Base-by-base conservation (phyloP, 2,329 filamentous ascomycete species). In the Microthyrium microscopicum region DNA sequence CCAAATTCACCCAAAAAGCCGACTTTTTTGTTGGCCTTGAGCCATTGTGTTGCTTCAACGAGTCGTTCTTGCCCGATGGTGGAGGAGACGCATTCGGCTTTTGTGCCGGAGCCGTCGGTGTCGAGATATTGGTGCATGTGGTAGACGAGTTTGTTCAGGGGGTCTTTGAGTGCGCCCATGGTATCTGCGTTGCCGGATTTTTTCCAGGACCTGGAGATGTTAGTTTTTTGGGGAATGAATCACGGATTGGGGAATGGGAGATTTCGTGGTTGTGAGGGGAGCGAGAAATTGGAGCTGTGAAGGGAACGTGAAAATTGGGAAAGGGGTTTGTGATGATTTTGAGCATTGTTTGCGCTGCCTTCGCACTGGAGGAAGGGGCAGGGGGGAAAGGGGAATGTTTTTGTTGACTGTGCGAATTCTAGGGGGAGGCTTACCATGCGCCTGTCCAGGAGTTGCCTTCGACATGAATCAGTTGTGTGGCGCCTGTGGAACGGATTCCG, bases 121-220 rank as follows among this genome's bases (percentile, higher is more conserved):
- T 73, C 68, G 24, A 72, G 66, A 44, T 72, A 73, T 51, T 72
- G 68, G 46, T 73, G 68, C 68, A 72, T 71, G 44, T 72, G 64
- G 50, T 67, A 36, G 46, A 72, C 50, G 36, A 71, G 57, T 44
- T 66, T 68, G 50, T 69, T 52, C 29, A 54, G 38, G 0, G 66
- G 56, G 40, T 73, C 68, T 6, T 59, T 64, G 26, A 72, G 55
- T 15, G 41, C 50, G 35, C 59, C 55, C 37, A 66, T 55, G 28
- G 54, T 52, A 4, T 56, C 54, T 22, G 37, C 54, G 43, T 65
- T 66, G 26, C 60, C 61, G 11, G 51, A 52, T 3, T 48, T 58
- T 11, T 60, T 52, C 67, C 67, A 70, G 6, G 61, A 64, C n/a
- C n/a, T n/a, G n/a, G n/a, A n/a, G n/a, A n/a, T n/a, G n/a, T n/a